Evolutionary conservation across 371 early-diverging fungal species (phyloP).

Genomic region (Phascolomyces articulosus): DNA sequence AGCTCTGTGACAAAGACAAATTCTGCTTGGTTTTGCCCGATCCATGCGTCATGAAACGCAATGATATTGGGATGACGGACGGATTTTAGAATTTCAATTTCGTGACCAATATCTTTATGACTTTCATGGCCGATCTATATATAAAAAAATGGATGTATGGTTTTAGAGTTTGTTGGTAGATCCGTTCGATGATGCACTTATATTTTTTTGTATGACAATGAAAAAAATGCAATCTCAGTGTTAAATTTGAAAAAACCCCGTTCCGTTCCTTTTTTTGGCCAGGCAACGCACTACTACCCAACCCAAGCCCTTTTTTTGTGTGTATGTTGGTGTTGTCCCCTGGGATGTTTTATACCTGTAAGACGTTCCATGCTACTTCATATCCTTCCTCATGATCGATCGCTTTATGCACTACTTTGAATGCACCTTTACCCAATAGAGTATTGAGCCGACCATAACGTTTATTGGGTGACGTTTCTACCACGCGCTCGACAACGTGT

Average conservation of each 20-base stretch:
- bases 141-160: no score
- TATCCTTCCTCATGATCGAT: conserved; percentile 88
- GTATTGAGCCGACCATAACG: conserved; percentile 48
- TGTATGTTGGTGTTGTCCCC: no score
- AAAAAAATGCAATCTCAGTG: no score
- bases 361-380: conserved; percentile 91
- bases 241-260: no score
- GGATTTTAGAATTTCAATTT: conserved; percentile 73
- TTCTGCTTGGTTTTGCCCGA: conserved; percentile 56
- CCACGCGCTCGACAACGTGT: conserved; percentile 47
- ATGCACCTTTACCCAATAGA: conserved; percentile 64
- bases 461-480: conserved; percentile 40
- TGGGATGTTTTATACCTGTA: conserved; percentile 34
- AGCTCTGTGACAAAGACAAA: conserved; percentile 92
- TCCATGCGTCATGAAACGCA: conserved; percentile 75
- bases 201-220: no score
- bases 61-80: conserved; percentile 90
- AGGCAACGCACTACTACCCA: no score
- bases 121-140: neutral
- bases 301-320: neutral
- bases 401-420: conserved; percentile 84
- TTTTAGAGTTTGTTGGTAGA: no score
- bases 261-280: no score
- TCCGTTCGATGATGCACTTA: no score
- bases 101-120: conserved; percentile 44